Percentiles rank a stretch among this genome's conserved stretches.
These are phyloP conservation scores for Endoconidiophora polonica DNA, from an alignment of 2,329 filamentous ascomycete species.

Conservation along the genomic window DNA sequence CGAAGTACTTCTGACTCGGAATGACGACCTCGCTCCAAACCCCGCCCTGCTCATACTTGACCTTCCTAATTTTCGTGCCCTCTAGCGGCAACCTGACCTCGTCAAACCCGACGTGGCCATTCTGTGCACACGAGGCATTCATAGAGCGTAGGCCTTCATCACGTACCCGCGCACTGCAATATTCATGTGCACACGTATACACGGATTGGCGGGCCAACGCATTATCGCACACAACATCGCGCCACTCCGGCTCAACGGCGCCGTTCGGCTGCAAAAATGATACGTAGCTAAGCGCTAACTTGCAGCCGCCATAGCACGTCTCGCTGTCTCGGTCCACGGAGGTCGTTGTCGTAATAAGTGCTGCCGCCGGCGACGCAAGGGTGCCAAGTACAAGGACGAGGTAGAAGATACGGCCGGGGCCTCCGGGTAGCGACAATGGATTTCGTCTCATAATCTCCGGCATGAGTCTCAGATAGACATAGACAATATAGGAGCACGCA, in stretches of 20 bases:
- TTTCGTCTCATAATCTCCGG: neutral
- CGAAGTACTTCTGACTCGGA: constrained; percentile 8
- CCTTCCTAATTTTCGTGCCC: constrained; percentile 12
- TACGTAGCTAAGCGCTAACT: constrained; percentile 6
- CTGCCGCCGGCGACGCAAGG: neutral
- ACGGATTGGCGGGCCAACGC: neutral
- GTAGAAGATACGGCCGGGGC: neutral
- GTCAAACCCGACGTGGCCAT: neutral
- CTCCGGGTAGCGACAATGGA: neutral
- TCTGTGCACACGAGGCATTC: constrained; percentile 24
- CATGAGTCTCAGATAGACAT: neutral
- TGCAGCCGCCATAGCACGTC: constrained; percentile 5
- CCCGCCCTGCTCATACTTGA: constrained; percentile 1
- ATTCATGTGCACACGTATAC: constrained; percentile 21
- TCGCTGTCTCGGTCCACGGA: neutral
- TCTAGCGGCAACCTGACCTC: neutral
- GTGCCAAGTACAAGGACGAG: neutral
- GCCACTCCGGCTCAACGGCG: neutral
- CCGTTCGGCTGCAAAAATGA: neutral
- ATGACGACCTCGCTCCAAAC: constrained; percentile 6
- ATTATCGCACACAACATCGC: constrained; percentile 3
- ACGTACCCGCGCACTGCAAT: constrained; percentile 20
- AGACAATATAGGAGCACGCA: neutral
- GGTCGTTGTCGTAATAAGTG: neutral
- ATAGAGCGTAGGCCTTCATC: constrained; percentile 17